phyloP scores from a whole-genome alignment of 345 rosid species.

The Lepidium sativum region DNA sequence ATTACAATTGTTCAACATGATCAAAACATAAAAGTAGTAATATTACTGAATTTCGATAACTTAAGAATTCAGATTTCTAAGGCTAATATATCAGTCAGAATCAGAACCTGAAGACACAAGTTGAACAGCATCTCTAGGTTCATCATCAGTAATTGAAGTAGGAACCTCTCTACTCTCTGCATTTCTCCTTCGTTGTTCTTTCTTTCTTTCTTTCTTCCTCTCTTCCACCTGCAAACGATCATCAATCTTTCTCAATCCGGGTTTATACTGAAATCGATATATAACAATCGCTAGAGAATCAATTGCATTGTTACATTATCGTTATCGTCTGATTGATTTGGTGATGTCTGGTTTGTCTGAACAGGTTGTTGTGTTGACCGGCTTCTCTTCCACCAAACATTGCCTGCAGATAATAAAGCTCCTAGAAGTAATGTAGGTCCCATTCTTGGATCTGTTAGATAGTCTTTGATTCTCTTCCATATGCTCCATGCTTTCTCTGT shows the following conservation, averaged over 20 bases:
- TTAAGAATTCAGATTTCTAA: background rate
- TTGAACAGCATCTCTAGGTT: conserved; percentile 65
- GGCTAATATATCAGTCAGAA: conserved; percentile 28
- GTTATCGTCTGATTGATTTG: conserved; percentile 29
- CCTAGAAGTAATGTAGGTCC: conserved; percentile 78
- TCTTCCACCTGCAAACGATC: conserved; percentile 26
- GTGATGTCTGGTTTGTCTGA: conserved; percentile 30
- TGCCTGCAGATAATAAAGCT: conserved; percentile 62
- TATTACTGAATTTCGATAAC: background rate
- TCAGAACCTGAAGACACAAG: conserved; percentile 63
- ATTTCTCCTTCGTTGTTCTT: conserved; percentile 30
- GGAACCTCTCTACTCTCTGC: conserved; percentile 30
- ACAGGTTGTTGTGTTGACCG: conserved; percentile 33
- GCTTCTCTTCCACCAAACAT: conserved; percentile 61
- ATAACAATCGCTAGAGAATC: background rate
- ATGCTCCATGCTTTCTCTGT: conserved; percentile 36
- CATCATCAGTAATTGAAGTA: conserved; percentile 61
- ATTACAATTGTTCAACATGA: background rate
- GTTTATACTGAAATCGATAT: background rate
- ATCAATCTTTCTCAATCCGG: background rate
- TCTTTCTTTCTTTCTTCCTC: conserved; percentile 37
- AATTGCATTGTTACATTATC: conserved; percentile 25
- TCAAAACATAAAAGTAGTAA: background rate
- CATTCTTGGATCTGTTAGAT: conserved; percentile 65
- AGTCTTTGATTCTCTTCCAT: conserved; percentile 31